Percentiles rank a stretch among this genome's conserved stretches.
These are phyloP conservation scores for Pugionium cornutum DNA, from an alignment of 345 rosid species.

Conservation along the genomic window DNA sequence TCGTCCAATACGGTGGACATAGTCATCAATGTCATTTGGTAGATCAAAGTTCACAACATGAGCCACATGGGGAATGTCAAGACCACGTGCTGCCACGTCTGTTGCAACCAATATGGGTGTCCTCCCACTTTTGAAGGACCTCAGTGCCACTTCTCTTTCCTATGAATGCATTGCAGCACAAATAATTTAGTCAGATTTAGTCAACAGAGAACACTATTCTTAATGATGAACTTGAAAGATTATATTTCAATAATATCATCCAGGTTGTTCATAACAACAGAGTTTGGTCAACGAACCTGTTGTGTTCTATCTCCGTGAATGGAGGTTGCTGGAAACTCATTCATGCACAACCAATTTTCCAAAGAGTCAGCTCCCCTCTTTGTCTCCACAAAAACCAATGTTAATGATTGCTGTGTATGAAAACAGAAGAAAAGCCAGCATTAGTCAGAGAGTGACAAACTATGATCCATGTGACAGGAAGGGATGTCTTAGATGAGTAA, in stretches of 20 bases:
- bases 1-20: constrained; percentile 93
- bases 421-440: constrained; percentile 13
- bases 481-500: constrained; percentile 9
- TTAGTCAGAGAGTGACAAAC: background rate
- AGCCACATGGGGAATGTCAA: constrained; percentile 92
- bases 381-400: constrained; percentile 98
- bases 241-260: constrained; percentile 11
- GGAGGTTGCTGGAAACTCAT: constrained; percentile 91
- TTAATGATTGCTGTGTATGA: constrained; percentile 78
- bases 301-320: constrained; percentile 98
- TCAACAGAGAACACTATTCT: constrained; percentile 17
- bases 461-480: background rate
- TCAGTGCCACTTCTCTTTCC: constrained; percentile 94
- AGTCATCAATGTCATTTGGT: constrained; percentile 95
- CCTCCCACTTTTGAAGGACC: constrained; percentile 84
- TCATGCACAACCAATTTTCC: constrained; percentile 84
- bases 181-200: constrained; percentile 15
- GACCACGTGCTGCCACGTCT: constrained; percentile 84
- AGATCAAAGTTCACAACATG: constrained; percentile 98
- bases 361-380: constrained; percentile 93
- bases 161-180: constrained; percentile 39
- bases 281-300: constrained; percentile 49
- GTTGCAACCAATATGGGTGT: constrained; percentile 98
- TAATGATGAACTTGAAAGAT: constrained; percentile 20
- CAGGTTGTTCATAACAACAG: background rate